Percentiles rank a stretch among this genome's conserved stretches.
These are phyloP conservation scores for Phytophthora tentaculata DNA, from an alignment of 352 stramenopile species.

Conservation along the genomic window DNA sequence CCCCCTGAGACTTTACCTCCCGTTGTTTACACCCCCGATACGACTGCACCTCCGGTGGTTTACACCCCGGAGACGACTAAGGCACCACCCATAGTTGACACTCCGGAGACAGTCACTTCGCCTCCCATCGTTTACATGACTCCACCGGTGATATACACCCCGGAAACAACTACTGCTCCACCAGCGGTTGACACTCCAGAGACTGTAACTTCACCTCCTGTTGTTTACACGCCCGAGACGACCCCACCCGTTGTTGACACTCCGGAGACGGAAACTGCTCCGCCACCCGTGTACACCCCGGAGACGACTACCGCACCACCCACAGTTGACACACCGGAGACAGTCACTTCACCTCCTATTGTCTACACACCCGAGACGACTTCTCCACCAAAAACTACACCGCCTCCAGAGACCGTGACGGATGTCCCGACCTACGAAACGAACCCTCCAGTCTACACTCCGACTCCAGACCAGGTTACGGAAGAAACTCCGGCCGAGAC, in stretches of 20 bases:
- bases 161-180: background rate
- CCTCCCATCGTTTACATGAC: too few species aligned
- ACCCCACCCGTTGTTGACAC: background rate
- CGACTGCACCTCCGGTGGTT: too few species aligned
- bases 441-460: background rate
- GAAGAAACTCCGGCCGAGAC: constrained; percentile 5
- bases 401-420: background rate
- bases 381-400: too few species aligned
- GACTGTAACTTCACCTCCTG: background rate
- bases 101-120: too few species aligned
- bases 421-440: constrained; percentile 18
- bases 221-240: background rate
- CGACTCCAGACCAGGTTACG: background rate
- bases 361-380: background rate
- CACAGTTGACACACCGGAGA: too few species aligned
- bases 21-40: too few species aligned
- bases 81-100: too few species aligned
- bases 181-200: background rate
- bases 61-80: too few species aligned
- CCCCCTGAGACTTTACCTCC: too few species aligned
- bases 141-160: too few species aligned
- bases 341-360: background rate
- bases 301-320: too few species aligned
- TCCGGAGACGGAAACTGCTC: background rate
- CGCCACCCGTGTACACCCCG: background rate